These are phyloP conservation scores for Hansfordia pulvinata DNA, from an alignment of 2,329 filamentous ascomycete genomes.

Conservation along the genomic window DNA sequence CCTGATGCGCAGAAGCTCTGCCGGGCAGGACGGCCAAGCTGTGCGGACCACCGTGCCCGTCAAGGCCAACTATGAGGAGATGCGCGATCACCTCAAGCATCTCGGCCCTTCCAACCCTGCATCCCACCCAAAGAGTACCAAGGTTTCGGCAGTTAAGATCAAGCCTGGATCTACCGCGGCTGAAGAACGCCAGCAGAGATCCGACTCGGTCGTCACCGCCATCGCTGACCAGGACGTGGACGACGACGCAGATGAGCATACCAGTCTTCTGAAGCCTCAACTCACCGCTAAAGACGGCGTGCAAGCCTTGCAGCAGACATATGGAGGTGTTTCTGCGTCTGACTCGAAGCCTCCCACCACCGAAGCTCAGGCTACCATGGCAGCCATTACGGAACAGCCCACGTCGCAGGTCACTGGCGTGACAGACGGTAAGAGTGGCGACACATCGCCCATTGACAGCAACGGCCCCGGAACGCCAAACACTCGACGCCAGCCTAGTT, in stretches of 20 bases:
- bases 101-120: conserved; percentile 56
- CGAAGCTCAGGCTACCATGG: conserved; percentile 1
- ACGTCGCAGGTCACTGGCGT: neutral
- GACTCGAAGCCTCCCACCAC: conserved; percentile 10
- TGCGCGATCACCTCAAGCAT: conserved; percentile 49
- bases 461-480: conserved; percentile 6
- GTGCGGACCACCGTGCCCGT: conserved; percentile 36
- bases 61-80: conserved; percentile 47
- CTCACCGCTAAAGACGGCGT: conserved; percentile 51
- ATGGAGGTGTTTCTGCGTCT: too few relatives aligned
- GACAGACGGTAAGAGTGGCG: neutral
- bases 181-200: conserved; percentile 7
- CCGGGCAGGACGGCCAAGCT: conserved; percentile 36
- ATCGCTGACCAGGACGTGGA: conserved; percentile 6
- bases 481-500: conserved; percentile 22
- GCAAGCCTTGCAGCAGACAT: conserved; percentile 41
- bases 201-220: conserved; percentile 10
- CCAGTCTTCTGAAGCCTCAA: conserved; percentile 31
- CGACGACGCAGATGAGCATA: conserved; percentile 23
- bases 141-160: conserved; percentile 52
- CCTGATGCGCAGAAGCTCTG: conserved; percentile 43
- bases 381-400: neutral
- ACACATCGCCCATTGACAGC: conserved; percentile 8
- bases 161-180: conserved; percentile 28
- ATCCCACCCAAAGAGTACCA: conserved; percentile 47